phyloP scores from a whole-genome alignment of 257 asterid species.

The Ilex aquifolium region DNA sequence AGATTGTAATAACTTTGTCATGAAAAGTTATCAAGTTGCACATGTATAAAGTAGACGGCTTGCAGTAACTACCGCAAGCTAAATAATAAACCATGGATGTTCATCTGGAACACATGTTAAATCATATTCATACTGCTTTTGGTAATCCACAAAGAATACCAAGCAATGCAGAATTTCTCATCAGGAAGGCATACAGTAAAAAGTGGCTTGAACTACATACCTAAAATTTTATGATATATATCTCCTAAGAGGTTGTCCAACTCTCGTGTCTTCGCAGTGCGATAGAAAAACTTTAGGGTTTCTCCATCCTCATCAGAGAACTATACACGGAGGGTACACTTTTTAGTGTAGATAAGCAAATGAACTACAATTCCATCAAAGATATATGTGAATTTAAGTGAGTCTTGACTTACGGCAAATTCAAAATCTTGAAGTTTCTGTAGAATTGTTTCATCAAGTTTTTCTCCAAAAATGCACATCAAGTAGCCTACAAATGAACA shows the following conservation, averaged over 20 bases:
- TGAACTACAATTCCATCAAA: constrained; percentile 1
- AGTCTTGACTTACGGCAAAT: constrained; percentile 62
- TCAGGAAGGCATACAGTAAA: constrained; percentile 10
- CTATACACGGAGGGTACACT: constrained; percentile 37
- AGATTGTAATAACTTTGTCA: not conserved
- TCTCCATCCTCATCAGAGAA: constrained; percentile 83
- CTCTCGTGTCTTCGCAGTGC: constrained; percentile 83
- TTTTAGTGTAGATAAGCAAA: constrained; percentile 20
- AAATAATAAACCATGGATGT: not conserved
- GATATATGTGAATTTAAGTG: not conserved
- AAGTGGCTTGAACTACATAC: constrained; percentile 35
- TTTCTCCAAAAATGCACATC: constrained; percentile 82
- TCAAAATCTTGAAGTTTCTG: constrained; percentile 81
- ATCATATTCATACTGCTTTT: constrained; percentile 7
- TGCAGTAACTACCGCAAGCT: constrained; percentile 3
- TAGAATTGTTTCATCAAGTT: constrained; percentile 53
- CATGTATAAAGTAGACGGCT: not conserved
- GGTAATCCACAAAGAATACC: constrained; percentile 11
- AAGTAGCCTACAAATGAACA: constrained; percentile 71
- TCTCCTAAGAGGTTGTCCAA: constrained; percentile 90
- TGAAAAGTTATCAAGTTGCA: no score
- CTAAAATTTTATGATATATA: constrained; percentile 88
- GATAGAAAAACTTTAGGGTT: constrained; percentile 75
- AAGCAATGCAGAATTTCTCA: constrained; percentile 12
- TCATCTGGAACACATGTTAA: constrained; percentile 11